Evolutionary conservation across 345 rosid genomes (phyloP), one percentile per base, ranked within the genome.

Genomic region (Citrus hindsii): DNA sequence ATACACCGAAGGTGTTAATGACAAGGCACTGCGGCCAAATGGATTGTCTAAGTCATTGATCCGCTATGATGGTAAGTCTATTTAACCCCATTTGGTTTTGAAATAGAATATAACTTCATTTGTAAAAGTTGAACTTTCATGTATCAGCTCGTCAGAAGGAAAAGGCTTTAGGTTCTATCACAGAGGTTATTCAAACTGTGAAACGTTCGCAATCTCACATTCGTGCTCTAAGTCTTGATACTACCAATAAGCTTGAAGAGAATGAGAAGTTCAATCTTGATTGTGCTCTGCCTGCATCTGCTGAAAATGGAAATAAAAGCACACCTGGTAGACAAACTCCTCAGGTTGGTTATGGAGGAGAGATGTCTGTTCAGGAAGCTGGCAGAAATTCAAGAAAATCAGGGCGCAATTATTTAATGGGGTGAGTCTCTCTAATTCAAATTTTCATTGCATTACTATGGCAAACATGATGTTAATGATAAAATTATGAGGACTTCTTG

Each of bases 131-230:
- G 16, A 16, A 3, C 14, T 63, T 67, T 79, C 55, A 18, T 68
- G 32, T 75, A 76, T 69, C 89, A 96, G 99, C 87, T 87, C 95
- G 99, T 42, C 97, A 94, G 80, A 92, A 89, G 87, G 97, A 85
- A 66, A 35, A 87, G 82, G 99, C 99, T 82, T 78, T 96, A 75
- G 89, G 83, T 84, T 90, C 94, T 78, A 92, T 95, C 3, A 86
- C 91, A 25, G 98, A 95, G 90, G 99, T 92, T 53, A 90, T 93
- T 72, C 97, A 92, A 79, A 93, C 99, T 37, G 40, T 95, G 76
- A 90, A 79, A 76, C 86, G 76, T 84, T 94, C 90, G 7, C 85
- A 83, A 67, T 84, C 93, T 75, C 96, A 86, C 48, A 83, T 35
- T 63, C 84, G 73, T 60, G 33, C 86, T 7, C 18, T 71, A 69